Evolutionary conservation across 1,284 basidiomycete species (phyloP), one percentile per base, ranked within the genome.

Genomic region (Fistulinella staudtii): DNA sequence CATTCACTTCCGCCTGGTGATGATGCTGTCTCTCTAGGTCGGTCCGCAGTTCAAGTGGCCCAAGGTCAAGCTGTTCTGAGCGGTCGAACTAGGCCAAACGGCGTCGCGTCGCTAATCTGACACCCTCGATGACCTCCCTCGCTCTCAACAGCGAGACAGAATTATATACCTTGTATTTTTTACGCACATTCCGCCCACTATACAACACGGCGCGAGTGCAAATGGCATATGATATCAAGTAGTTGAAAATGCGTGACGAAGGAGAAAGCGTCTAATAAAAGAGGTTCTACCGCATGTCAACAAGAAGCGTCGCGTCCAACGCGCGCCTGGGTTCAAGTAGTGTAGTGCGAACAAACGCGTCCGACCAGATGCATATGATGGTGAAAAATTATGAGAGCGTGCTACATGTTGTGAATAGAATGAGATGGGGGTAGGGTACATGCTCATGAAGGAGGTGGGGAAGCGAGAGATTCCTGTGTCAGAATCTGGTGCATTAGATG

Each of bases 21-120:
- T 11, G 4, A 14, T 25, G 15, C 9, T 5, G 5, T 17, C n/a
- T 8, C 21, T 33, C 5, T 43, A 85, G 84, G 77, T 86, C 54
- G 88, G 88, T 24, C 83, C 87, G 2, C 81, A 85, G 58, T 87
- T 77, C 74, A 74, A 80, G 64, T 88, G 79, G 82, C 88, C 88
- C 50, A 90, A 89, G 69, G 80, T 83, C 44, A 55, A 76, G 44
- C 64, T 89, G 52, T 67, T 89, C 55, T 86, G 67, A 65, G 46
- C 18, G n/a, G 25, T 18, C n/a, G n/a, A n/a, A n/a, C n/a, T n/a
- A n/a, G n/a, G n/a, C n/a, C n/a, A n/a, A n/a, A n/a, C n/a, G n/a
- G n/a, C n/a, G n/a, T n/a, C n/a, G n/a, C n/a, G n/a, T n/a, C n/a
- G n/a, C n/a, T n/a, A n/a, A n/a, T n/a, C n/a, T n/a, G n/a, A n/a